phyloP scores from a whole-genome alignment of 495 filamentous ascomycete genomes.

The Amniculicola lignicola region DNA sequence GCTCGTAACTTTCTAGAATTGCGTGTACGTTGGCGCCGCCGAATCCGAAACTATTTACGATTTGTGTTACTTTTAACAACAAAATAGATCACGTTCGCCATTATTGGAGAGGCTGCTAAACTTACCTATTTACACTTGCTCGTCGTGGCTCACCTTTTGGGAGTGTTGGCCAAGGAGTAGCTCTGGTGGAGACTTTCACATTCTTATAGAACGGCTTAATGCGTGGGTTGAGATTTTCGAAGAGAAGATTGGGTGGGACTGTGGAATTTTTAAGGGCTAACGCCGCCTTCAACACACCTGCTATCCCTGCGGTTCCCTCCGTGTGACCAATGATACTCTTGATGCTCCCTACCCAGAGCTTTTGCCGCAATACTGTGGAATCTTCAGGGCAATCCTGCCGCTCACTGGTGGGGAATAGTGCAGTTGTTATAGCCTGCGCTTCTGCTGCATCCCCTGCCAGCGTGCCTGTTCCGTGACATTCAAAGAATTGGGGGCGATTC shows the following conservation, averaged over 20 bases:
- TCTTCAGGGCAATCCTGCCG: constrained; percentile 39
- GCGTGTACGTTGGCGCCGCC: constrained; percentile 20
- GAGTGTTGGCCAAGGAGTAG: constrained; percentile 18
- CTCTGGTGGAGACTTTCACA: constrained; percentile 1
- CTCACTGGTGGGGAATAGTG: constrained; percentile 39
- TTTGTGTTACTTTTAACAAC: not conserved
- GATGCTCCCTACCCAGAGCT: constrained; percentile 27
- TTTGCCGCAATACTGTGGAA: too few relatives aligned
- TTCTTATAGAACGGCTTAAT: constrained; percentile 12
- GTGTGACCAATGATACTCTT: constrained; percentile 42
- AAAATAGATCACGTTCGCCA: not conserved
- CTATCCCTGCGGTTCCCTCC: constrained; percentile 37
- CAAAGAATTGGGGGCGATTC: constrained; percentile 23
- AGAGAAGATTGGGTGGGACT: constrained; percentile 24
- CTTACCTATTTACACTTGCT: constrained; percentile 12
- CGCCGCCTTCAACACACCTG: constrained; percentile 35
- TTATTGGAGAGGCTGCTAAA: not conserved
- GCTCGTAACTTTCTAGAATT: constrained; percentile 12
- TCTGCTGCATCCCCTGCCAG: constrained; percentile 46
- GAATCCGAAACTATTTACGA: constrained; percentile 4
- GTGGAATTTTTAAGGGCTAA: constrained; percentile 27
- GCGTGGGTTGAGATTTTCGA: constrained; percentile 13
- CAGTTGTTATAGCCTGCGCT: constrained; percentile 25
- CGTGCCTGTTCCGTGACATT: constrained; percentile 27
- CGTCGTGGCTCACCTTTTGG: not conserved